These are phyloP conservation scores for Podaxis pistillaris DNA, from an alignment of 768 basidiomycete genomes.

Conservation along the genomic window DNA sequence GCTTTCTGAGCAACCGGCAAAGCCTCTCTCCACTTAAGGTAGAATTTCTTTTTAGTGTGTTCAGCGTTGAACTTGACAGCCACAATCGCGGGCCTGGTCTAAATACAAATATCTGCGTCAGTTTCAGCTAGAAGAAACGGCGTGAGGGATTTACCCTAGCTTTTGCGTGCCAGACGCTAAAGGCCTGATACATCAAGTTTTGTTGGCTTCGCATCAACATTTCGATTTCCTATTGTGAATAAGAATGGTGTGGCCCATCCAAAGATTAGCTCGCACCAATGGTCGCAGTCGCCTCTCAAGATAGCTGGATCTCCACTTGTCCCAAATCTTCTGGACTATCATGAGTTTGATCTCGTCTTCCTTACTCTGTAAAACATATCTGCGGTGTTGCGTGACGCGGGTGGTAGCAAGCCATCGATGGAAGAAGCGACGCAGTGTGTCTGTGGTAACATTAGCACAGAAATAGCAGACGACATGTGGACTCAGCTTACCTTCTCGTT, in stretches of 20 bases:
- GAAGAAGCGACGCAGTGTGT: conserved; percentile 66
- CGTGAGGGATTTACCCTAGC: conserved; percentile 50
- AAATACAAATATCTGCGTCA: not conserved
- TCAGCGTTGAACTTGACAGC: conserved; percentile 57
- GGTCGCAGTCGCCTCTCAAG: conserved; percentile 63
- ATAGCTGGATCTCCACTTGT: conserved; percentile 77
- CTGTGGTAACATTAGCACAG: conserved; percentile 33
- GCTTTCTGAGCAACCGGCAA: conserved; percentile 70
- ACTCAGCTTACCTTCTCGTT: conserved; percentile 61
- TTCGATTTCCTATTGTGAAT: conserved; percentile 48
- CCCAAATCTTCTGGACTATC: conserved; percentile 60
- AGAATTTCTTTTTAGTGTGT: conserved; percentile 57
- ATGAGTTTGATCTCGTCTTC: conserved; percentile 61
- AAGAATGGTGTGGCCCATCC: conserved; percentile 2
- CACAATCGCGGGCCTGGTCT: conserved; percentile 75
- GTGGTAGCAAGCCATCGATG: conserved; percentile 65
- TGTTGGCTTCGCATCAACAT: conserved; percentile 58
- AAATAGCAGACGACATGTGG: conserved; percentile 1
- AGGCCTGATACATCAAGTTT: conserved; percentile 63
- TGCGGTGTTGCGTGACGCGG: conserved; percentile 59
- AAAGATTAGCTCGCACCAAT: conserved; percentile 38
- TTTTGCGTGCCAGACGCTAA: conserved; percentile 71
- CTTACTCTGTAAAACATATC: conserved; percentile 54
- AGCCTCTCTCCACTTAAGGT: conserved; percentile 63
- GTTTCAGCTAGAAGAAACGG: conserved; percentile 7